Base-by-base conservation (phyloP, 768 basidiomycete species). In the Podaxis mareebaensis region DNA sequence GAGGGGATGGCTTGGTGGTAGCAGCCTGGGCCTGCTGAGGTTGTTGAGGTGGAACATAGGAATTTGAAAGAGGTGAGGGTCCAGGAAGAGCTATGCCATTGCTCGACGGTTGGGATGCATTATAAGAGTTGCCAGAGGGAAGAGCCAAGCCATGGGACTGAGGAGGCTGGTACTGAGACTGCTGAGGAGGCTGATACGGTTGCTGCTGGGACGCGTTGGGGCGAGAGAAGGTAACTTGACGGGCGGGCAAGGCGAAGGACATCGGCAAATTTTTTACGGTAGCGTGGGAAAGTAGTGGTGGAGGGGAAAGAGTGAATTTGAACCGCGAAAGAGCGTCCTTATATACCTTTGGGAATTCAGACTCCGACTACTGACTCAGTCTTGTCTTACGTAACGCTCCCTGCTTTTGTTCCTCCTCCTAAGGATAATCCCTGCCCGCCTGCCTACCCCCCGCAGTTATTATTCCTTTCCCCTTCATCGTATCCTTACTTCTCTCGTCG, bases 191-290 rank as follows among this genome's bases (percentile, higher is more conserved):
- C 71, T 83, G 82, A 67, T 82, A 79, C 56, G 82, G 81, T 53
- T 77, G 78, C 51, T 81, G 77, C 38, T 75, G 75, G 57, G 79
- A 71, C 53, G 76, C 79, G 66, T 83, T 85, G 56, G 89, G 77
- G 63, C 91, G 85, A 60, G 87, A 89, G 70, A 92, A 91, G 58
- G 85, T 91, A 67, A 92, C 84, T 69, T 89, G 91, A 69, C 91
- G 90, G 65, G 91, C 85, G 66, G 90, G 90, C 59, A 92, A 81
- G 38, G 88, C 86, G 70, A 88, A 89, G 68, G 81, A 82, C 81
- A 83, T 84, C 53, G 58, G 63, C 60, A 73, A 70, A 75, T 73
- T 71, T 72, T 73, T 70, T 66, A 65, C 65, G 57, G 44, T 66
- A 68, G 75, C 79, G 78, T 80, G 81, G 77, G 80, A 83, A 81